Evolutionary conservation across 768 basidiomycete species (phyloP).

Genomic region (Trametes gibbosa): DNA sequence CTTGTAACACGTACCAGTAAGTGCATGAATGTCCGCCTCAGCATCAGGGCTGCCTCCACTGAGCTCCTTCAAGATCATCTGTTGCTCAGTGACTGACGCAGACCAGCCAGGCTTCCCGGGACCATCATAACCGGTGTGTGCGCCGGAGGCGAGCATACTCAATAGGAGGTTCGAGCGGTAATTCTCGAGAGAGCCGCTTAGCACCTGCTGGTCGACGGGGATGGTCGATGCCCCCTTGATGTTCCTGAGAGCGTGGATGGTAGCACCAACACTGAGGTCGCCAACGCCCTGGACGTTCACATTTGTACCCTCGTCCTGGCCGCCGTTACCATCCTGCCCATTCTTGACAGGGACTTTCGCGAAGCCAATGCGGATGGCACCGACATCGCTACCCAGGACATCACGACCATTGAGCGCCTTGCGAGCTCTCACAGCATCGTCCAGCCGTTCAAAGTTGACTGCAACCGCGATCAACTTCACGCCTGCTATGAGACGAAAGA

Average conservation of each 20-base stretch:
- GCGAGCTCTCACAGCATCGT: constrained; percentile 93
- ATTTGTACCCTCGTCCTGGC: constrained; percentile 60
- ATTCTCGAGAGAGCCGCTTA: constrained; percentile 90
- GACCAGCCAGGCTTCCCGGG: constrained; percentile 62
- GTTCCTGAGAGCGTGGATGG: constrained; percentile 81
- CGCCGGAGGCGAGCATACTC: constrained; percentile 81
- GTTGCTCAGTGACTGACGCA: constrained; percentile 85
- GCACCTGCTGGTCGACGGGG: constrained; percentile 90
- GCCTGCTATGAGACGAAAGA: not conserved
- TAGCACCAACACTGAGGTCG: constrained; percentile 82
- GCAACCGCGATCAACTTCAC: not conserved
- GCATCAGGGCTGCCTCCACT: constrained; percentile 73
- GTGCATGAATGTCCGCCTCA: constrained; percentile 79
- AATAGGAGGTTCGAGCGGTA: constrained; percentile 89
- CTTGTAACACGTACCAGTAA: constrained; percentile 61
- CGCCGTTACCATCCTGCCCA: constrained; percentile 58
- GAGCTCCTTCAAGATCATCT: constrained; percentile 95
- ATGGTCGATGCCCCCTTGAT: constrained; percentile 92
- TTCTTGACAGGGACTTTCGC: constrained; percentile 95
- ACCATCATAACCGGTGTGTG: constrained; percentile 59
- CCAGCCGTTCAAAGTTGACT: constrained; percentile 97
- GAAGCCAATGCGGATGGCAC: constrained; percentile 95
- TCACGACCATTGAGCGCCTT: constrained; percentile 96
- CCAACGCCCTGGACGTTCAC: constrained; percentile 79
- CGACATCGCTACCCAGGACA: constrained; percentile 93